Conservation (phyloP, 2,329 filamentous ascomycete species). For the Fusarium euwallaceae region DNA sequence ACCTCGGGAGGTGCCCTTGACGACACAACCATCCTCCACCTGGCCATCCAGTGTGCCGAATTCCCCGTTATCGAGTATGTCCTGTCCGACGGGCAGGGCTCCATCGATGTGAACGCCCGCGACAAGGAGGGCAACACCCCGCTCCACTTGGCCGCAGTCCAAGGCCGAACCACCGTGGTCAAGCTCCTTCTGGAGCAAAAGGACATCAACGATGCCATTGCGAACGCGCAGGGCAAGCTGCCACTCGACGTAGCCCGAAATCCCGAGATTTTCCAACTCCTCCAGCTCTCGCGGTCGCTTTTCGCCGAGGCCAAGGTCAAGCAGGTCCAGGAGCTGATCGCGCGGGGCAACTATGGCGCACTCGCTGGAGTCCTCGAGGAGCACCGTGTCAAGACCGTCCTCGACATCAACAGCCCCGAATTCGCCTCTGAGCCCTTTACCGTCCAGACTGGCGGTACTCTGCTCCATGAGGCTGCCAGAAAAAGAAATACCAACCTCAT, state of each 20-base stretch:
- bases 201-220: slow-evolving; percentile 87
- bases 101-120: slow-evolving; percentile 86
- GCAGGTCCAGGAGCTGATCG: slow-evolving; percentile 85
- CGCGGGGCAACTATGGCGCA: slow-evolving; percentile 78
- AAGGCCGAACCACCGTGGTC: slow-evolving; percentile 85
- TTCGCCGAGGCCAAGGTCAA: slow-evolving; percentile 90
- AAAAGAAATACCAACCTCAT: slow-evolving; percentile 90
- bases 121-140: slow-evolving; percentile 96
- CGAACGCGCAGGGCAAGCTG: slow-evolving; percentile 86
- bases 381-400: slow-evolving; percentile 82
- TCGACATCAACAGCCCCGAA: slow-evolving; percentile 94
- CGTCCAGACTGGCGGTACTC: slow-evolving; percentile 85
- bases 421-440: slow-evolving; percentile 85
- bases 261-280: slow-evolving; percentile 94
- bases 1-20: slow-evolving; percentile 67
- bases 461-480: slow-evolving; percentile 93
- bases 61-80: slow-evolving; percentile 93
- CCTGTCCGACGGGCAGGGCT: slow-evolving; percentile 77
- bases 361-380: slow-evolving; percentile 88
- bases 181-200: slow-evolving; percentile 85
- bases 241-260: slow-evolving; percentile 91
- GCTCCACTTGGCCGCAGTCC: slow-evolving; percentile 85
- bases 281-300: slow-evolving; percentile 90
- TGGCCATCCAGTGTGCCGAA: slow-evolving; percentile 96
- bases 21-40: slow-evolving; percentile 90